Percentiles rank a stretch among this genome's conserved stretches.
phyloP scores from a whole-genome alignment of 345 rosid species.

The Gossypioides kirkii region DNA sequence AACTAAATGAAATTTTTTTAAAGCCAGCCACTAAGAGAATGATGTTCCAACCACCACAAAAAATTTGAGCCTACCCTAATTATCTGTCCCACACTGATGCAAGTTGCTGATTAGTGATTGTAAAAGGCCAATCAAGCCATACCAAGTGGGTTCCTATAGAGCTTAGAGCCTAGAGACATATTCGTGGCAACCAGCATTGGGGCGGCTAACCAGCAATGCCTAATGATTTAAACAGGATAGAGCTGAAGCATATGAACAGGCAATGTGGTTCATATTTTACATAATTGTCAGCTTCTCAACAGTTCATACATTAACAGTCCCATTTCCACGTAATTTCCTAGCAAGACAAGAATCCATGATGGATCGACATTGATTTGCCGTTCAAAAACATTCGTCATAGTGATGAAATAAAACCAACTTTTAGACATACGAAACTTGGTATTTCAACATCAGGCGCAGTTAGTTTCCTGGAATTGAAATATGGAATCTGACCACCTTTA shows the following conservation, averaged over 20 bases:
- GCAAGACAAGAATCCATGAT: not conserved
- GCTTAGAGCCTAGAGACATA: not conserved
- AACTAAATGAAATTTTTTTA: not conserved
- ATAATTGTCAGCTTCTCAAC: not conserved
- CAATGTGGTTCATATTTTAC: not conserved
- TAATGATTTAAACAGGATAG: too few species aligned
- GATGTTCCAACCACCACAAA: conserved; percentile 20
- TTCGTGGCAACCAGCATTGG: not conserved
- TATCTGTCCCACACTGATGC: not conserved
- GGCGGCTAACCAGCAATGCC: not conserved
- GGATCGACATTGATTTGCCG: not conserved
- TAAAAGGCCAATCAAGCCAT: not conserved
- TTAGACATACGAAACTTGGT: not conserved
- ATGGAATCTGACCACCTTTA: not conserved
- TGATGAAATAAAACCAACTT: not conserved
- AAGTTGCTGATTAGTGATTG: conserved; percentile 4
- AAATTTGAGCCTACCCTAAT: not conserved
- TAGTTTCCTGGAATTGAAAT: conserved; percentile 6
- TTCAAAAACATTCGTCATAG: not conserved
- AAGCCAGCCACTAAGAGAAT: conserved; percentile 13
- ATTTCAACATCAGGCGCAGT: not conserved
- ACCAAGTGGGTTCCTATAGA: not conserved
- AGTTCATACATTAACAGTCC: conserved; percentile 15
- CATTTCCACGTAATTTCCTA: not conserved
- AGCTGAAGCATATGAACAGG: not conserved